Percentiles rank a stretch among this genome's conserved stretches.
Conservation (phyloP, 768 basidiomycete genomes). For the Neoboletus brunneissimus region DNA sequence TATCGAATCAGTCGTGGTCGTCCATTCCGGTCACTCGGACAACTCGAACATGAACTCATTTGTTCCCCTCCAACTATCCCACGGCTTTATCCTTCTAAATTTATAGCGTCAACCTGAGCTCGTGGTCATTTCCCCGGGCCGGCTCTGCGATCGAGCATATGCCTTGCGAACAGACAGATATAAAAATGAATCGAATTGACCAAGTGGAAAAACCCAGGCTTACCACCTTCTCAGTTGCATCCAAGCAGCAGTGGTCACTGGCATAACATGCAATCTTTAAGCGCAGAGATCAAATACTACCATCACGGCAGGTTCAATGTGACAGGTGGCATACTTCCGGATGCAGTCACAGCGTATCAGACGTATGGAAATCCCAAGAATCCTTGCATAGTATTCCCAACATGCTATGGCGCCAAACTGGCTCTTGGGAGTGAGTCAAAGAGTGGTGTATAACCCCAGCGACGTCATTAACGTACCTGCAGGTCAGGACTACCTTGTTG, state of each 20-base stretch:
- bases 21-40: no score
- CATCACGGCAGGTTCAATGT: slow-evolving; percentile 56
- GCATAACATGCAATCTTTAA: slow-evolving; percentile 10
- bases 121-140: not conserved
- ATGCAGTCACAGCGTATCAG: slow-evolving; percentile 56
- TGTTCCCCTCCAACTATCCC: no score
- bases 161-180: not conserved
- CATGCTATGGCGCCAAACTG: slow-evolving; percentile 54
- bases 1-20: no score
- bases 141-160: not conserved
- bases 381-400: slow-evolving; percentile 59
- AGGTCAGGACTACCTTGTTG: slow-evolving; percentile 52
- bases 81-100: not conserved
- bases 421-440: slow-evolving; percentile 39
- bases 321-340: slow-evolving; percentile 50
- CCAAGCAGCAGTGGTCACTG: not conserved
- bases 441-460: not conserved
- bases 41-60: no score
- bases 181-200: not conserved
- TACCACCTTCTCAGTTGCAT: not conserved
- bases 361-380: slow-evolving; percentile 53
- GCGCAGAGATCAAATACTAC: slow-evolving; percentile 41
- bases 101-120: not conserved
- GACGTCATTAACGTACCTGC: slow-evolving; percentile 9
- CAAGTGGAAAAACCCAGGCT: not conserved